Evolutionary conservation across 352 stramenopile genomes (phyloP), one percentile per base, ranked within the genome.

Genomic region (Pythium scleroteichum): DNA sequence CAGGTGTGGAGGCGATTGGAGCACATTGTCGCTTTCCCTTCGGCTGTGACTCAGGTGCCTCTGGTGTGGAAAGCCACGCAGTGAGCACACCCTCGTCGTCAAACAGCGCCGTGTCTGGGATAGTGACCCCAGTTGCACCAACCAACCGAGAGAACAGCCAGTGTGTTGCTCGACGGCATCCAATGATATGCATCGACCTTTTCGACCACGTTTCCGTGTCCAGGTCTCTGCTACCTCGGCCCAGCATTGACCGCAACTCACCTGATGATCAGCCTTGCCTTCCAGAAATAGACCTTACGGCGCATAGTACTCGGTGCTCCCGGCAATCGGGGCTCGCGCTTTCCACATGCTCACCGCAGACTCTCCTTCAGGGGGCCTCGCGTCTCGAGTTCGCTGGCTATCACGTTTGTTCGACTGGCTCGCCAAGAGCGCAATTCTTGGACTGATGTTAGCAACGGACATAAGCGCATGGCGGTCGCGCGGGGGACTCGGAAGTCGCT

Each of bases 81-180:
- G 68, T 69, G 6, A 81, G 59, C 1, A 79, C 59, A n/a, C 72
- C 75, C 59, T 79, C 75, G 8, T 59, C 40, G 20, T 79, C 67
- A 40, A 81, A 72, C n/a, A 84, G 46, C 16, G 64, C 75, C 6
- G 72, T 76, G 27, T 79, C 72, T 0, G 72, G 67, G 26, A 83
- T 61, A 6, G 7, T 12, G 1, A 81, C 70, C 16, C 62, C 57
- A 0, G n/a, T 32, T 0, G 64, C 40, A 3, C 68, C 71, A 5
- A 69, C 59, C 4, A 81, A 20, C 2, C 62, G 72, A 0, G 47
- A 53, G 22, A 81, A 68, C 19, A 84, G 52, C 69, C 69, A 84
- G 19, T 70, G 44, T 1, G 69, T 78, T n/a, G 70, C 67, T 23
- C 22, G 27, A 2, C 64, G 72, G 7, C 55, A 53, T 13, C 52